phyloP scores from a whole-genome alignment of 1,139 yeast species.

The Citeromyces siamensis region DNA sequence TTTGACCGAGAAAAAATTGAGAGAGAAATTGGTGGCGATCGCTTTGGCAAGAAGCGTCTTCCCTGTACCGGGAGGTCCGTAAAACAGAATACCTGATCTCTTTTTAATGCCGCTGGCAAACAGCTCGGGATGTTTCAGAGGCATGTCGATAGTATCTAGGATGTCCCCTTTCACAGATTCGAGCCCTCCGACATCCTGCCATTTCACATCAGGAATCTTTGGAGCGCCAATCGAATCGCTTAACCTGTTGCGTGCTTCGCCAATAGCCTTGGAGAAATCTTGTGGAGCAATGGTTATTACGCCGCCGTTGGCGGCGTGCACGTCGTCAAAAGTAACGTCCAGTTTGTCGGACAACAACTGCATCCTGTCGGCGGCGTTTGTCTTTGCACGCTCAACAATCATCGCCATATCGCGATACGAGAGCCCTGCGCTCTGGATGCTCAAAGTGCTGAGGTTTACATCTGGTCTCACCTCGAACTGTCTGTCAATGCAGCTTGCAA shows the following conservation, averaged over 20 bases:
- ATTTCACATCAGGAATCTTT: conserved; percentile 82
- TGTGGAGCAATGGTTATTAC: conserved; percentile 39
- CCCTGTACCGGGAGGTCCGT: conserved; percentile 99
- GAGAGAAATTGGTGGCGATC: conserved; percentile 86
- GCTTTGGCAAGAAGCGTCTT: conserved; percentile 93
- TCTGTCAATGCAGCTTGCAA: conserved; percentile 19
- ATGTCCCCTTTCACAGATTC: conserved; percentile 86
- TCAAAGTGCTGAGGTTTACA: conserved; percentile 44
- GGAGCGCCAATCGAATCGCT: conserved; percentile 97
- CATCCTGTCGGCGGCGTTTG: conserved; percentile 42
- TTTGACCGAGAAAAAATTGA: conserved; percentile 89
- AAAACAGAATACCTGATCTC: conserved; percentile 85
- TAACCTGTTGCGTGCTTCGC: conserved; percentile 75
- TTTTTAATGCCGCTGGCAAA: conserved; percentile 84
- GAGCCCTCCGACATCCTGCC: conserved; percentile 94
- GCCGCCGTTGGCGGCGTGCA: conserved; percentile 31
- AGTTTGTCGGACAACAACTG: conserved; percentile 15
- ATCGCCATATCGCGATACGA: conserved; percentile 76
- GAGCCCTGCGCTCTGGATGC: conserved; percentile 86
- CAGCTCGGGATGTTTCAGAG: conserved; percentile 82
- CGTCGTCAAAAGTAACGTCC: conserved; percentile 12
- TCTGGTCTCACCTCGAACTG: conserved; percentile 28
- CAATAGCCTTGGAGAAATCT: conserved; percentile 64
- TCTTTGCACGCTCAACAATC: conserved; percentile 56
- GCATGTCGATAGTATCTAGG: conserved; percentile 92